Base-by-base conservation (phyloP, 768 basidiomycete species). In the Boletus rex-veris region DNA sequence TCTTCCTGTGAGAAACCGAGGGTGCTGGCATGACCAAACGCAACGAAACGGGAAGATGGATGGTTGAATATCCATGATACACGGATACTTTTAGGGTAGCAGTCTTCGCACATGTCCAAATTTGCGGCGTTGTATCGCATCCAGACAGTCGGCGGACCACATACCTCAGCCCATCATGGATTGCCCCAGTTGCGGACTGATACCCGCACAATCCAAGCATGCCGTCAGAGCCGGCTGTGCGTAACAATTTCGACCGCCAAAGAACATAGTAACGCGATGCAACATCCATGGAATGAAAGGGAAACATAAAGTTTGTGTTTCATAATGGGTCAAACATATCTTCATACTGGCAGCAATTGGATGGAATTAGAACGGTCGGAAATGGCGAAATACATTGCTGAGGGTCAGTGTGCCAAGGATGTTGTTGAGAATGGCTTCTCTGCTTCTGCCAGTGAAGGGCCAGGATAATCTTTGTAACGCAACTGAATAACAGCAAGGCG, bases 181-280 rank as follows among this genome's bases (percentile, higher is more conserved):
- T 28, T 28, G 28, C 7, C 28, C 28, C 28, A 16, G 26, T 28
- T 30, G 14, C n/a, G 7, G 12, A 14, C 14, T 35, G 4, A 35
- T 35, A 12, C 30, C 57, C 57, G 57, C 57, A 59, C 12, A 53
- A 59, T 28, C 57, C 16, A 24, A 59, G 36, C 45, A 41, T 55
- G 58, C 36, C 52, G 43, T 45, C 5, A 50, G n/a, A n/a, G 48
- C 26, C 16, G 14, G 4, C 15, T 5, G n/a, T 4, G 38, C n/a
- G n/a, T 21, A n/a, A 44, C 11, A 47, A 5, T 11, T 26, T 19
- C 33, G 9, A 35, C 14, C 33, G 33, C 33, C 3, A 14, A n/a
- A 30, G 36, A 24, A 16, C 4, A 35, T 35, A 35, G 33, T 35
- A 35, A 14, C 33, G 33, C 11, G 14, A 14, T 35, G 14, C 33